These are phyloP conservation scores for Microsporum audouinii DNA, from an alignment of 2,329 filamentous ascomycete genomes.

Conservation along the genomic window DNA sequence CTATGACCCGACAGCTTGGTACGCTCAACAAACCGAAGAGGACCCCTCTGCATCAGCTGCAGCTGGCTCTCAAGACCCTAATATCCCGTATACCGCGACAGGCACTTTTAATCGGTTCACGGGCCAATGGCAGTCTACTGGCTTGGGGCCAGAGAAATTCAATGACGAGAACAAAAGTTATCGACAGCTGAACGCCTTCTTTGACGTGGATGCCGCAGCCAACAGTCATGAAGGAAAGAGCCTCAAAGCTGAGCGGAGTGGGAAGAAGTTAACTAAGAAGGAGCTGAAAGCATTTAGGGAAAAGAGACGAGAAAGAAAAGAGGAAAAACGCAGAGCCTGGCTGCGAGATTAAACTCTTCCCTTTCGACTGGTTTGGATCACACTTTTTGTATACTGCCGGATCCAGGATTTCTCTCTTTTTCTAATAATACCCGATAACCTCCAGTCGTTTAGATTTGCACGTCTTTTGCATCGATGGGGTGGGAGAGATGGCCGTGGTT, in stretches of 20 bases:
- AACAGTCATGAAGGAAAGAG: constrained; percentile 84
- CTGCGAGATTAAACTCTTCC: constrained; percentile 56
- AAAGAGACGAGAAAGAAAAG: constrained; percentile 78
- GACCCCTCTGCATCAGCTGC: constrained; percentile 26
- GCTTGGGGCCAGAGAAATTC: constrained; percentile 61
- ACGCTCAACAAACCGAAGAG: constrained; percentile 50
- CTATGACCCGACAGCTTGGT: constrained; percentile 93
- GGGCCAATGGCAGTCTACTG: constrained; percentile 62
- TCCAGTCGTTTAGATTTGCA: neutral
- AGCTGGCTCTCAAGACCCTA: constrained; percentile 28
- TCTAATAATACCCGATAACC: neutral
- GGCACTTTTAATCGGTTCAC: constrained; percentile 88
- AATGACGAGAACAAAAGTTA: constrained; percentile 77
- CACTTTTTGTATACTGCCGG: neutral
- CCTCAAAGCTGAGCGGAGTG: constrained; percentile 77
- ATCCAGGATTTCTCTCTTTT: neutral
- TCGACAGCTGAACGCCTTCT: constrained; percentile 86
- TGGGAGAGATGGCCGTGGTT: neutral
- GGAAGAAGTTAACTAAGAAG: constrained; percentile 70
- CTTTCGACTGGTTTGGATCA: neutral
- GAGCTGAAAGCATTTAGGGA: constrained; percentile 88
- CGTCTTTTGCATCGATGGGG: neutral
- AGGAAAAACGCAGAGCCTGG: constrained; percentile 90
- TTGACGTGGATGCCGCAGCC: constrained; percentile 88
- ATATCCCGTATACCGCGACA: constrained; percentile 50